These are phyloP conservation scores for Bipolaris cookei DNA, from an alignment of 2,329 filamentous ascomycete species.

Conservation along the genomic window DNA sequence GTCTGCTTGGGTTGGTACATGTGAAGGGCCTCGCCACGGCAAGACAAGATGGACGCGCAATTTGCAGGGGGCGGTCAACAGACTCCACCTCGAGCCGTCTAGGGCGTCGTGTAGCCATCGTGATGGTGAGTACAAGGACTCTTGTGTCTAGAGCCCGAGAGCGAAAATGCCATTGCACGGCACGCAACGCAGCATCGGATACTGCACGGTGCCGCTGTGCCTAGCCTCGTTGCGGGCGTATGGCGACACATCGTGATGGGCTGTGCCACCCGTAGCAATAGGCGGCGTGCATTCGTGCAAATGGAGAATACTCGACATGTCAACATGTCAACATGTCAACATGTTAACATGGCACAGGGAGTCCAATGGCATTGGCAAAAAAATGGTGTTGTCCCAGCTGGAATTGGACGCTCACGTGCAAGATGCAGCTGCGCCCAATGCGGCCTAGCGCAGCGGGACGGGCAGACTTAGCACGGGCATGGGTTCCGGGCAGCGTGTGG, in stretches of 20 bases:
- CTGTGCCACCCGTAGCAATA: background rate
- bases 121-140: conserved; percentile 5
- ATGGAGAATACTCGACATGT: too few relatives aligned
- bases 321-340: background rate
- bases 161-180: background rate
- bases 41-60: conserved; percentile 2
- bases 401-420: conserved; percentile 4
- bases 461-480: conserved; percentile 14
- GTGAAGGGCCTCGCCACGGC: background rate
- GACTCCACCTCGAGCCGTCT: conserved; percentile 8
- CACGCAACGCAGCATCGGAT: background rate
- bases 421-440: background rate
- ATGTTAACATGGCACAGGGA: background rate
- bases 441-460: conserved; percentile 13
- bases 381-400: background rate
- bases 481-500: conserved; percentile 8
- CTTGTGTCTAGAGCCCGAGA: background rate
- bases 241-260: too few relatives aligned
- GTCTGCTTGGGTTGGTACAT: too few relatives aligned
- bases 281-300: background rate
- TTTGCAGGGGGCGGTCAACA: background rate
- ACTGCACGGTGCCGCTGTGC: background rate
- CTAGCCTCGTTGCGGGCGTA: background rate
- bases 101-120: conserved; percentile 19
- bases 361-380: background rate